Evolutionary conservation across 352 stramenopile species (phyloP).

Genomic region (Pythium biforme): DNA sequence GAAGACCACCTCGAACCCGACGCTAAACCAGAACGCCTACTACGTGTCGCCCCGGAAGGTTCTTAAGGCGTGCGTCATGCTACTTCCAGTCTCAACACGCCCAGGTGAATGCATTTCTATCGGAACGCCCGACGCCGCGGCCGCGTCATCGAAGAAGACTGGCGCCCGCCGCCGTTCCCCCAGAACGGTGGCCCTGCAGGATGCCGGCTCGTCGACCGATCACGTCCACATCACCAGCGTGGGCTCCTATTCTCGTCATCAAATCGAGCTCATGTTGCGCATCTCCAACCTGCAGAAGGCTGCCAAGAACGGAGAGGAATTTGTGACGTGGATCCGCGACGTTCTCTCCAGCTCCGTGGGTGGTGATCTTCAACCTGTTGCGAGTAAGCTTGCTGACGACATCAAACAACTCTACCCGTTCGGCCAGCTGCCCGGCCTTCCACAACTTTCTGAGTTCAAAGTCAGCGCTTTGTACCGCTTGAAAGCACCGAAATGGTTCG

Average conservation of each 20-base stretch:
- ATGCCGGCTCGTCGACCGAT: background rate
- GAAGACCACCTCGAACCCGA: background rate
- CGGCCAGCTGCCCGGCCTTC: background rate
- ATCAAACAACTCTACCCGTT: background rate
- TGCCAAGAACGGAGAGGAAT: background rate
- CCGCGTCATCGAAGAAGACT: background rate
- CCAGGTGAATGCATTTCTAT: background rate
- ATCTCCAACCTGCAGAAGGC: background rate
- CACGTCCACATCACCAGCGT: background rate
- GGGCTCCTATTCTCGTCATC: background rate
- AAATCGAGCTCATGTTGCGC: slow-evolving; percentile 1
- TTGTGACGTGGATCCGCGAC: background rate
- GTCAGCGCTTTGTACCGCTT: background rate
- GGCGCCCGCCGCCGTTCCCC: background rate
- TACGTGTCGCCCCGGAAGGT: background rate
- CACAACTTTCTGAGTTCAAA: background rate
- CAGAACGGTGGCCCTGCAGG: background rate
- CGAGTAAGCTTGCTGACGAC: background rate
- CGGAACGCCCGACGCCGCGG: background rate
- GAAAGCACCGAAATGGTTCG: background rate
- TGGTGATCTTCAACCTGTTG: background rate
- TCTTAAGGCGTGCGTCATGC: background rate
- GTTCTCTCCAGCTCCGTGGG: background rate
- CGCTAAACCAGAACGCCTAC: background rate
- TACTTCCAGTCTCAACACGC: background rate